Evolutionary conservation across 2,329 filamentous ascomycete species (phyloP).

Genomic region (Phoma herbarum): DNA sequence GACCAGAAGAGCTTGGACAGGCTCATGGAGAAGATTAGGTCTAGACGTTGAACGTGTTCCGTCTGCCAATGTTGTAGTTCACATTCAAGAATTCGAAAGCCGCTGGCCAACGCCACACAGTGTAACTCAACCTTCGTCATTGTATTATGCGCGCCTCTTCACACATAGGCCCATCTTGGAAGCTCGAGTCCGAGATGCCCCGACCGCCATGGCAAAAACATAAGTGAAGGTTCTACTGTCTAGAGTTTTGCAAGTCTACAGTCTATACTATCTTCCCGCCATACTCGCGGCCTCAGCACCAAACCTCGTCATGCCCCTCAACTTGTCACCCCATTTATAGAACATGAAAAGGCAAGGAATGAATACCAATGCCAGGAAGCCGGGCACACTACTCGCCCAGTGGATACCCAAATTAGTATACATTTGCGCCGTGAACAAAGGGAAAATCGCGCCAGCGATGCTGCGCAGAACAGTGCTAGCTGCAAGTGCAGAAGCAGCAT

Average conservation of each 20-base stretch:
- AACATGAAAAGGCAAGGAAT: slow-evolving; percentile 37
- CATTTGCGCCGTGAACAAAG: slow-evolving; percentile 58
- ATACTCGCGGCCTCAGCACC: slow-evolving; percentile 29
- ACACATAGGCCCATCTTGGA: too few relatives aligned
- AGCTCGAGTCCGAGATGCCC: too few relatives aligned
- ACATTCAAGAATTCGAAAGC: too few relatives aligned
- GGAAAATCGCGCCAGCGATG: slow-evolving; percentile 58
- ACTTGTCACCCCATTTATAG: slow-evolving; percentile 28
- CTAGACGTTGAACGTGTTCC: neutral
- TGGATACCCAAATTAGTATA: slow-evolving; percentile 57
- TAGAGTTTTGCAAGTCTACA: neutral
- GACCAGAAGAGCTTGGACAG: slow-evolving; percentile 18
- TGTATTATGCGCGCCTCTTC: too few relatives aligned
- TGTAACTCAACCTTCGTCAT: too few relatives aligned
- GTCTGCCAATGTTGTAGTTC: too few relatives aligned
- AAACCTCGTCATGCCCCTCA: slow-evolving; percentile 32
- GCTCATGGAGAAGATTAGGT: slow-evolving; percentile 1
- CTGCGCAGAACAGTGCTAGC: slow-evolving; percentile 59
- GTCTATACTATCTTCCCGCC: slow-evolving; percentile 12
- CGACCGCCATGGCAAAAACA: too few relatives aligned
- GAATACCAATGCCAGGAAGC: slow-evolving; percentile 56
- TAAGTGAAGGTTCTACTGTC: too few relatives aligned
- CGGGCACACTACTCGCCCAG: slow-evolving; percentile 58
- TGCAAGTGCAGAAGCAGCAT: slow-evolving; percentile 41
- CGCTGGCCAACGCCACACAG: too few relatives aligned